phyloP scores from a whole-genome alignment of 2,329 filamentous ascomycete species.

The Tolypocladium pustulatum region DNA sequence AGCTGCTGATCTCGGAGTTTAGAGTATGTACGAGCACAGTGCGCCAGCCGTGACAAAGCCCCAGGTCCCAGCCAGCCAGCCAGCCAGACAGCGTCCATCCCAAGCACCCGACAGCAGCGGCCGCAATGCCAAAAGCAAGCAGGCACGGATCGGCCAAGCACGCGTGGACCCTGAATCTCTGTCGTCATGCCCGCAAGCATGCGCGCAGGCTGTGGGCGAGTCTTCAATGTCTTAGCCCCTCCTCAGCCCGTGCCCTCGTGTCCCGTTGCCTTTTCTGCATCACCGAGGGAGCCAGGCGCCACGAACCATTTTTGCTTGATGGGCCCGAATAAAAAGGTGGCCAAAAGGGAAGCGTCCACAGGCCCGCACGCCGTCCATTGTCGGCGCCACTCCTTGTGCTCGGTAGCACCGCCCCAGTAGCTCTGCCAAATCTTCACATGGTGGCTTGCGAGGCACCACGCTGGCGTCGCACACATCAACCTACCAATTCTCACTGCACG shows the following conservation, averaged over 20 bases:
- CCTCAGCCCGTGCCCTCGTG: neutral
- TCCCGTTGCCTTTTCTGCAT: neutral
- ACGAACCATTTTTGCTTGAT: neutral
- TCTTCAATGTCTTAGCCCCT: neutral
- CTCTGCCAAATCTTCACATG: too few species aligned
- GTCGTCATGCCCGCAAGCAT: neutral
- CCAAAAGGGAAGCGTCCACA: neutral
- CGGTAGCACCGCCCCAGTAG: too few species aligned
- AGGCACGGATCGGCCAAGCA: neutral
- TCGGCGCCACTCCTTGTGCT: too few species aligned
- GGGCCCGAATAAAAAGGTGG: too few species aligned
- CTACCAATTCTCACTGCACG: neutral
- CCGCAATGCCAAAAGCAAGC: neutral
- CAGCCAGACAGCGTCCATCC: too few species aligned
- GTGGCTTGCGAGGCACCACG: too few species aligned
- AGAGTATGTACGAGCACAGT: too few species aligned
- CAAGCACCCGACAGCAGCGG: too few species aligned
- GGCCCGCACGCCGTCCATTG: neutral
- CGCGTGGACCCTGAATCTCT: neutral
- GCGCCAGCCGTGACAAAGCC: too few species aligned
- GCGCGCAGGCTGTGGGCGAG: neutral
- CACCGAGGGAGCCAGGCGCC: neutral
- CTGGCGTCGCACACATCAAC: too few species aligned
- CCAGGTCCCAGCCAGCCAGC: too few species aligned
- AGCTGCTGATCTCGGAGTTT: too few species aligned